Percentiles rank a stretch among this genome's conserved stretches.
phyloP scores from a whole-genome alignment of 345 rosid genomes.

The thale cress (Arabidopsis thaliana) region DNA sequence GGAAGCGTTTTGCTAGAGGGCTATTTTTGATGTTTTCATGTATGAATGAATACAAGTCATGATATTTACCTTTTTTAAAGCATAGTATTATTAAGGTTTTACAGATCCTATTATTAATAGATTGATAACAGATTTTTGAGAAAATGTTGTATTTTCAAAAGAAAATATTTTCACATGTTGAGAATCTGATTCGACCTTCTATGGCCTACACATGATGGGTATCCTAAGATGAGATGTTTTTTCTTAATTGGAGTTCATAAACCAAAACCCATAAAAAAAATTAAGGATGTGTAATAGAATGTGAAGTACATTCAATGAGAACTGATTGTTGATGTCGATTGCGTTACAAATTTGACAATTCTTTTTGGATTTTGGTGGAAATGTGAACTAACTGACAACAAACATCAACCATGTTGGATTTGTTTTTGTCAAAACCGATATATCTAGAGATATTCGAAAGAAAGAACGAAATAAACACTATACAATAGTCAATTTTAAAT shows the following conservation, averaged over 20 bases:
- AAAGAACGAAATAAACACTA: background rate
- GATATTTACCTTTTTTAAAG: background rate
- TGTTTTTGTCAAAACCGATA: background rate
- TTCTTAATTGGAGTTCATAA: background rate
- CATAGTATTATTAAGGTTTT: conserved; percentile 6
- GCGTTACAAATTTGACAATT: conserved; percentile 9
- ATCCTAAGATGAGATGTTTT: conserved; percentile 17
- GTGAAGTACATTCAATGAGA: background rate
- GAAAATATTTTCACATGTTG: background rate
- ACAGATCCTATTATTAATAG: background rate
- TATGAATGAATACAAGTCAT: conserved; percentile 5
- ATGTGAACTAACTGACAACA: conserved; percentile 10
- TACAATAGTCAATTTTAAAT: background rate
- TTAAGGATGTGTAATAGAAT: background rate
- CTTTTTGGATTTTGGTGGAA: conserved; percentile 24
- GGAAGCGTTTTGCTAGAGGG: conserved; percentile 63
- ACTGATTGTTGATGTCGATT: background rate
- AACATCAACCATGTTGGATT: background rate
- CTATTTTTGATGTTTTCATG: conserved; percentile 49
- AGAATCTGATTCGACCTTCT: conserved; percentile 30
- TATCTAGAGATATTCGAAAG: background rate
- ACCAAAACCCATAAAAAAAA: background rate
- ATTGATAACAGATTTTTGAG: background rate
- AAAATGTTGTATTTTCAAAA: background rate
- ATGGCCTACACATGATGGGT: conserved; percentile 21